These are phyloP conservation scores for Tricholoma terreum DNA, from an alignment of 768 basidiomycete genomes.

Conservation along the genomic window DNA sequence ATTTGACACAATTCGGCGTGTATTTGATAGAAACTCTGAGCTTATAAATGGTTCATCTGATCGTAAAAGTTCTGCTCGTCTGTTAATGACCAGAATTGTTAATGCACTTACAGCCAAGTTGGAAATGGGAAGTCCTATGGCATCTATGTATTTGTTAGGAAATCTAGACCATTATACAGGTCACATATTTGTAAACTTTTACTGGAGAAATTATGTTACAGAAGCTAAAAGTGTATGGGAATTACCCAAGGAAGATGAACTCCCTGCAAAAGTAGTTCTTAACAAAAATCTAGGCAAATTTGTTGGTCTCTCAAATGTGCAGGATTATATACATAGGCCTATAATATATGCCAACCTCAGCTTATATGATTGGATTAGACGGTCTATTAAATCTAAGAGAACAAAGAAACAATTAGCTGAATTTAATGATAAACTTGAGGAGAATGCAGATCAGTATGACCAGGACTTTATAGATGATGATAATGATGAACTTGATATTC, in stretches of 20 bases:
- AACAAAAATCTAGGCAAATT: slow-evolving; percentile 13
- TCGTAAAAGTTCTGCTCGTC: background rate
- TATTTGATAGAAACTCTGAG: no score
- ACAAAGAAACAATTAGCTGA: background rate
- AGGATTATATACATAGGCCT: slow-evolving; percentile 20
- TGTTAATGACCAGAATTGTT: no score
- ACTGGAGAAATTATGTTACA: background rate
- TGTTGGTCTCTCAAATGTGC: slow-evolving; percentile 19
- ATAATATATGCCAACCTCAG: slow-evolving; percentile 4
- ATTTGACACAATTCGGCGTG: slow-evolving; percentile 28
- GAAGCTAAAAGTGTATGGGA: background rate
- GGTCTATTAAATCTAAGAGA: background rate
- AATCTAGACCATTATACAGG: background rate
- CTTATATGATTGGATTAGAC: slow-evolving; percentile 21
- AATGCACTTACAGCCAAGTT: no score
- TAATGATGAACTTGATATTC: background rate
- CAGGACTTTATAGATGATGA: background rate
- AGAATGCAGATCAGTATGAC: background rate
- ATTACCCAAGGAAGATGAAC: background rate
- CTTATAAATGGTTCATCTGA: slow-evolving; percentile 12
- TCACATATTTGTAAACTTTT: background rate
- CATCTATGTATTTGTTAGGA: no score
- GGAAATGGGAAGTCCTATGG: no score
- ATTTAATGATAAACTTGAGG: background rate
- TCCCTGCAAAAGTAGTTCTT: background rate